Evolutionary conservation across 1,139 yeast genomes (phyloP), one percentile per base, ranked within the genome.

Genomic region (Candida pseudoviswanathii): DNA sequence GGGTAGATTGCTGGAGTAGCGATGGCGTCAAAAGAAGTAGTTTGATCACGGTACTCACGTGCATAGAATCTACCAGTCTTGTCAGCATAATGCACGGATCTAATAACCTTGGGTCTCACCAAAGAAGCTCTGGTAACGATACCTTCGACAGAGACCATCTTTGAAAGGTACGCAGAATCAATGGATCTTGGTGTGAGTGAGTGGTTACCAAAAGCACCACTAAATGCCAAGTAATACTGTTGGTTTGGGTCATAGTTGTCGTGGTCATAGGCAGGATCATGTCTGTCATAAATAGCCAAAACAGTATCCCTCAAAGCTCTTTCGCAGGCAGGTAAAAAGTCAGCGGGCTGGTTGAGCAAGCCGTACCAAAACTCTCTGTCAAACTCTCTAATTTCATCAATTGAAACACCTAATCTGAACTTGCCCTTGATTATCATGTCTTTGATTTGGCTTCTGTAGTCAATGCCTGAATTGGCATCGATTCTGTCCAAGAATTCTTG

Each of bases 61-160:
- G 96, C 89, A 61, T 90, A 92, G 65, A 92, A 92, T 54, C 86
- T 79, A 33, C 86, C 86, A 1, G 96, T 89, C 46, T 80, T 80
- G 52, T 91, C 97, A 51, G 96, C 92, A 66, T 89, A 94, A 70
- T 94, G 99, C 34, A 95, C 97, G 2, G 97, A 90, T 60, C 96
- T 80, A 44, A 91, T 81, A 49, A 94, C 82, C 65, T 94, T 94
- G 31, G 99, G 99, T 54, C 98, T 81, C 42, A 94, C 96, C 53
- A 94, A 75, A 1, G 98, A 91, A 39, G 96, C 94, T 55, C 96
- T 78, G 1, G 99, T 94, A 21, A 94, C 97, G 60, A 94, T 94
- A 50, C 99, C 99, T 70, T 94, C 98, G 34, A 95, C 77, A 1
- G 96, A 87, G 34, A 94, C 84, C 79, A 94, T 75, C 61, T 86